Percentiles rank a stretch among this genome's conserved stretches.
Evolutionary conservation across 2,329 filamentous ascomycete species (phyloP).

Genomic region (Colletotrichum scovillei): DNA sequence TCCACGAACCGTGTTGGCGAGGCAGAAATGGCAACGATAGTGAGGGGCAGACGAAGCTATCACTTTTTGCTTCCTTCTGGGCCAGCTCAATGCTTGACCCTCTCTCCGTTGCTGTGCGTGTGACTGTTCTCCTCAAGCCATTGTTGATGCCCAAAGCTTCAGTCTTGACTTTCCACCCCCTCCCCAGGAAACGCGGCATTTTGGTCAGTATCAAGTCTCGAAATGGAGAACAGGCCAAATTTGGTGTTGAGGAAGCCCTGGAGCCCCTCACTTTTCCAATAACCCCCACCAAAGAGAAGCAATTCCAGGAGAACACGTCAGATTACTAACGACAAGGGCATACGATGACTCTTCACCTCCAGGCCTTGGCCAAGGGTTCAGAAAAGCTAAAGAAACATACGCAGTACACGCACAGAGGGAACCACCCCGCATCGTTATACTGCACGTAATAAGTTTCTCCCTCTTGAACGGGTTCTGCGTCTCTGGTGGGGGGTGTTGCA

Average conservation of each 20-base stretch:
- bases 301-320: not conserved
- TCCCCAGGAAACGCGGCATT: conserved; percentile 12
- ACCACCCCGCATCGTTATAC: conserved; percentile 9
- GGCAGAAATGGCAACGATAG: not conserved
- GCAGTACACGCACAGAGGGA: not conserved
- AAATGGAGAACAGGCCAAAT: not conserved
- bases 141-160: conserved; percentile 24
- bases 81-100: not conserved
- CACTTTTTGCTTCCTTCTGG: not conserved
- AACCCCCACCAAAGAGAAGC: not conserved
- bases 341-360: conserved; percentile 5
- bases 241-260: not conserved
- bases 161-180: not conserved
- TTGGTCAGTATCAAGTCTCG: not conserved
- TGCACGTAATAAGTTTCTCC: conserved; percentile 24
- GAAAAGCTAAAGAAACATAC: not conserved
- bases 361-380: not conserved
- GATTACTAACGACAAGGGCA: not conserved
- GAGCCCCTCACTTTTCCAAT: not conserved
- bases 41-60: not conserved
- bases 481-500: not conserved
- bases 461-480: not conserved
- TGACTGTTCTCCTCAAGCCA: not conserved
- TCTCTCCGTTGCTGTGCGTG: not conserved
- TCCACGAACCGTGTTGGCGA: not conserved